phyloP scores from a whole-genome alignment of 2,329 filamentous ascomycete genomes.

The Epichloe bromicola region DNA sequence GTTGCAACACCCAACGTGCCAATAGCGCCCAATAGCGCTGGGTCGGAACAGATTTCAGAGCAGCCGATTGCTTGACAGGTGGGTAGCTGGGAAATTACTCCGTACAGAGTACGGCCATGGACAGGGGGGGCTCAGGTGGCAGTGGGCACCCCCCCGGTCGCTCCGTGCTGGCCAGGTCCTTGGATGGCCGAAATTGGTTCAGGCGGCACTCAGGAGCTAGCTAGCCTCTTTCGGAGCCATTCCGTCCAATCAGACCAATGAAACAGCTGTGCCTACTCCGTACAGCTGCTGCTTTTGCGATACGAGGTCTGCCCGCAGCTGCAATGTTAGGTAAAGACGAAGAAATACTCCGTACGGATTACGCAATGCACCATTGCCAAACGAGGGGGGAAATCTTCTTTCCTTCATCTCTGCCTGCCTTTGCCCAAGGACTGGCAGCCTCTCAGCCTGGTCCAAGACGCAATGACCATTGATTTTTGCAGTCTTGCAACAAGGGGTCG shows the following conservation, averaged over 20 bases:
- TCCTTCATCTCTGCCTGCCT: too few species aligned
- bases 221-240: not conserved
- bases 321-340: not conserved
- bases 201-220: not conserved
- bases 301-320: not conserved
- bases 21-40: too few species aligned
- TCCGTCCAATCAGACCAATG: not conserved
- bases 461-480: too few species aligned
- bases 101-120: constrained; percentile 3
- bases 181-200: not conserved
- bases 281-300: not conserved
- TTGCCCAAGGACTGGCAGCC: too few species aligned
- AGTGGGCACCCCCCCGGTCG: too few species aligned
- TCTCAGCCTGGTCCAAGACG: too few species aligned
- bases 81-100: constrained; percentile 9
- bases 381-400: too few species aligned
- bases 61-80: constrained; percentile 4
- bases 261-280: not conserved
- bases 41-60: not conserved
- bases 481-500: too few species aligned
- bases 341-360: not conserved
- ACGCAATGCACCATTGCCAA: too few species aligned
- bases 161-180: not conserved
- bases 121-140: constrained; percentile 5
- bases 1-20: not conserved